These are phyloP conservation scores for Adansonia grandidieri DNA, from an alignment of 441 rosid genomes.

Conservation along the genomic window DNA sequence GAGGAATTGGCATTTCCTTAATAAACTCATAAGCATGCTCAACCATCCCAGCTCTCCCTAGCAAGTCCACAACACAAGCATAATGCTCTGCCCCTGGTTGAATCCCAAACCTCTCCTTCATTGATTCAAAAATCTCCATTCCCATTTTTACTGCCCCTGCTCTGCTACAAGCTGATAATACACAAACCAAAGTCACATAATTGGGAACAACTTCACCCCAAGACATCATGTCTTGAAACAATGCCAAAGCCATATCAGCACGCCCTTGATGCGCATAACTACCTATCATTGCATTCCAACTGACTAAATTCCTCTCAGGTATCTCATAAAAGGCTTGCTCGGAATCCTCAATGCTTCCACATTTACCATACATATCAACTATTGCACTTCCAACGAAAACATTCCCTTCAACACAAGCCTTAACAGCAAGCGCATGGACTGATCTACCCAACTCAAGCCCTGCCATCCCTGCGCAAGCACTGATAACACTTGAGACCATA, in stretches of 20 bases:
- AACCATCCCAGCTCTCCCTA: conserved; percentile 86
- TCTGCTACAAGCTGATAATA: conserved; percentile 86
- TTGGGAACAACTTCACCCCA: conserved; percentile 57
- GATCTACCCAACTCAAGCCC: conserved; percentile 75
- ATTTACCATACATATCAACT: conserved; percentile 92
- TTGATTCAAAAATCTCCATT: conserved; percentile 67
- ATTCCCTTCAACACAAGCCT: conserved; percentile 66
- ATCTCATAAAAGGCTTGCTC: conserved; percentile 60
- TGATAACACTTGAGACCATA: conserved; percentile 66
- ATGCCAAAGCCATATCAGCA: conserved; percentile 55
- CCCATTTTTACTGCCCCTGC: conserved; percentile 70
- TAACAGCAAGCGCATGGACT: conserved; percentile 69
- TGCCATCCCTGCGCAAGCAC: conserved; percentile 77
- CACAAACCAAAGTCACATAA: conserved; percentile 68
- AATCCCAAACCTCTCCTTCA: conserved; percentile 57
- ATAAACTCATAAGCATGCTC: conserved; percentile 65
- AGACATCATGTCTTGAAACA: conserved; percentile 63
- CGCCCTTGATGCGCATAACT: conserved; percentile 84
- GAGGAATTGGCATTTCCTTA: conserved; percentile 63
- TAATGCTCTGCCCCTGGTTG: conserved; percentile 83
- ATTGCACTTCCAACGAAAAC: conserved; percentile 79
- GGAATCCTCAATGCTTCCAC: conserved; percentile 71
- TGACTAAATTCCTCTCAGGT: conserved; percentile 70
- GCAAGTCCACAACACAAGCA: conserved; percentile 83
- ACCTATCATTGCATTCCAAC: conserved; percentile 76